Conservation (phyloP, 1,284 basidiomycete genomes). For the Cutaneotrichosporon arboriforme region DNA sequence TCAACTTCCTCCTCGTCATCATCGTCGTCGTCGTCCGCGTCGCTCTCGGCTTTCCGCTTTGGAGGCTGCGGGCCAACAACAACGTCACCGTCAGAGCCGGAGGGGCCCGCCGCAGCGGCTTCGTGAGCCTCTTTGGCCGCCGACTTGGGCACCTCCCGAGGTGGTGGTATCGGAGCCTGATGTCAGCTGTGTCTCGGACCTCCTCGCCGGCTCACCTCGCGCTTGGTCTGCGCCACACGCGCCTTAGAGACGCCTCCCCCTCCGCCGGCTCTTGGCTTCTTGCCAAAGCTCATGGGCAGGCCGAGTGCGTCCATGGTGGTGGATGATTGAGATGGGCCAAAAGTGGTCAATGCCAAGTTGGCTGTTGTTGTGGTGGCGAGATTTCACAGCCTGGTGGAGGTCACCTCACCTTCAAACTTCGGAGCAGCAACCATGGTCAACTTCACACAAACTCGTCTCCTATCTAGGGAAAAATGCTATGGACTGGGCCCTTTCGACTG, state of each 20-base stretch:
- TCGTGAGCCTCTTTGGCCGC: background rate
- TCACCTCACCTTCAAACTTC: background rate
- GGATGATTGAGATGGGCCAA: background rate
- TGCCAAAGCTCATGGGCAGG: conserved; percentile 49
- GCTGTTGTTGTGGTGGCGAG: background rate
- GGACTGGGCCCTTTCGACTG: conserved; percentile 12
- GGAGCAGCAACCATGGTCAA: background rate
- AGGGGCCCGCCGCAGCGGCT: conserved; percentile 9
- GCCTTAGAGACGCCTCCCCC: conserved; percentile 24
- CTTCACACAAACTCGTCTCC: conserved; percentile 2
- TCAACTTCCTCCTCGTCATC: conserved; percentile 29
- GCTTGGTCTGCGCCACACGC: conserved; percentile 43
- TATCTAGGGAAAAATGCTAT: conserved; percentile 18
- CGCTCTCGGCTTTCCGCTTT: conserved; percentile 33
- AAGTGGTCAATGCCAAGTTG: background rate
- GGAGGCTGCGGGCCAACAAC: conserved; percentile 35
- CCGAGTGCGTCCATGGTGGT: conserved; percentile 43
- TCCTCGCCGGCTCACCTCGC: conserved; percentile 17
- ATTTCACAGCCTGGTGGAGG: background rate
- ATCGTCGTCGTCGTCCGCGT: conserved; percentile 20
- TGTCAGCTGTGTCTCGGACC: background rate
- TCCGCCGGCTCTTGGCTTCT: conserved; percentile 36
- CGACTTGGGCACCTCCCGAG: background rate
- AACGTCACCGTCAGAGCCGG: conserved; percentile 18
- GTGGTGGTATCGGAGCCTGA: background rate